These are phyloP conservation scores for Yamagishiella unicocca DNA, from an alignment of 139 green algal genomes.

Conservation along the genomic window DNA sequence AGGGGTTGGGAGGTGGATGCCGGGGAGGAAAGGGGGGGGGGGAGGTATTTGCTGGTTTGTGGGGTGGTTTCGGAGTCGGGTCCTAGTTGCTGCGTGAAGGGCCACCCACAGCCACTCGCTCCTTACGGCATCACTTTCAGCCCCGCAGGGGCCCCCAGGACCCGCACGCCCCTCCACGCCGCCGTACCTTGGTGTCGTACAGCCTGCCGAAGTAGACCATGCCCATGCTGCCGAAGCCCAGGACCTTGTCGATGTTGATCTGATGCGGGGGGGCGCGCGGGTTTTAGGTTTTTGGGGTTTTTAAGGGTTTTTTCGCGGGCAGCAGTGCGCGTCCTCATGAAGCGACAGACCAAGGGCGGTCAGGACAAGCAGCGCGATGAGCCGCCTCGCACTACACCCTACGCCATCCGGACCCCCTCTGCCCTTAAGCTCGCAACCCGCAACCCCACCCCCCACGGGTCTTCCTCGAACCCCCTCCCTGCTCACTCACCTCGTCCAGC, in stretches of 20 bases:
- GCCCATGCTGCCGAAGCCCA: constrained; percentile 64
- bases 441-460: neutral
- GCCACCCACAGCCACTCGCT: too few species aligned
- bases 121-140: too few species aligned
- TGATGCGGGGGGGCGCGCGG: neutral
- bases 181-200: constrained; percentile 52
- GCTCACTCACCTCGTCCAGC: constrained; percentile 51
- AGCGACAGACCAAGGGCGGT: neutral
- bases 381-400: neutral
- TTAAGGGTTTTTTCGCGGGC: too few species aligned
- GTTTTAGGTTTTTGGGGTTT: too few species aligned
- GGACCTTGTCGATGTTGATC: constrained; percentile 48
- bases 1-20: too few species aligned
- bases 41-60: too few species aligned
- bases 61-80: too few species aligned
- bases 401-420: neutral
- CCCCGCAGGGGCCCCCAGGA: too few species aligned
- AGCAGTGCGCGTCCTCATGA: neutral
- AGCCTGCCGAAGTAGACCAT: constrained; percentile 61
- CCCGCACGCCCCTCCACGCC: too few species aligned
- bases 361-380: neutral
- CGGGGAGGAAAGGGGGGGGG: too few species aligned
- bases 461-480: too few species aligned
- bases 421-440: neutral
- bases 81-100: too few species aligned